Conservation (phyloP, 2,329 filamentous ascomycete species). For the Teratosphaeria zuluensis region DNA sequence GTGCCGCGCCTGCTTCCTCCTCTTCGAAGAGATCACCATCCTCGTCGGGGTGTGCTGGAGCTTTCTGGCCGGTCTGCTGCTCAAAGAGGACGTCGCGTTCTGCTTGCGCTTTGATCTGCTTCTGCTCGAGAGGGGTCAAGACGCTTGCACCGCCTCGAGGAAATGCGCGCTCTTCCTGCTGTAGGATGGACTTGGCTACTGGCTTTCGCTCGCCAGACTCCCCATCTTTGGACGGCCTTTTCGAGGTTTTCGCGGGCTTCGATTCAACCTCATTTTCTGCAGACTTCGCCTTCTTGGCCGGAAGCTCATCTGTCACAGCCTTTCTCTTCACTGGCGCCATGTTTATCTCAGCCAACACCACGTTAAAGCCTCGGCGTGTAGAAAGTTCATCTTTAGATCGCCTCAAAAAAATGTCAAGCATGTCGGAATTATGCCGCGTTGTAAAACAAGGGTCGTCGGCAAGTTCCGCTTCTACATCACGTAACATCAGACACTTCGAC, state of each 20-base stretch:
- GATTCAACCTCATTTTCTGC: constrained; percentile 14
- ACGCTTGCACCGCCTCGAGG: constrained; percentile 86
- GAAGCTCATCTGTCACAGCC: constrained; percentile 29
- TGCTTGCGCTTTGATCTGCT: constrained; percentile 90
- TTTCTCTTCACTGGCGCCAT: constrained; percentile 41
- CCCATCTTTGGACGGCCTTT: constrained; percentile 7
- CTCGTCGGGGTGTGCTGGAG: constrained; percentile 35
- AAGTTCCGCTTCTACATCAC: background rate
- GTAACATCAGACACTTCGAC: no score
- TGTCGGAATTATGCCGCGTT: background rate
- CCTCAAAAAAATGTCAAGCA: background rate
- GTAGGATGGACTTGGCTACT: constrained; percentile 38
- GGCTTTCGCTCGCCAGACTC: constrained; percentile 18
- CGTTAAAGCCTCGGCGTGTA: background rate
- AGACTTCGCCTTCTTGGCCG: constrained; percentile 25
- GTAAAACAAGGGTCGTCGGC: background rate
- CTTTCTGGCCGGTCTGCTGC: constrained; percentile 55
- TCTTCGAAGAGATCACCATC: constrained; percentile 36
- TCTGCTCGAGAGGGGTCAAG: constrained; percentile 86
- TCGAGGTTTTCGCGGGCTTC: background rate
- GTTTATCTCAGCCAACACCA: background rate
- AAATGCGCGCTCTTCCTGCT: constrained; percentile 80
- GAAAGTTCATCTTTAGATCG: background rate
- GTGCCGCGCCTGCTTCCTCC: constrained; percentile 26
- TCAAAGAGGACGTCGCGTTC: constrained; percentile 88